Conservation (phyloP, 352 stramenopile species). For the Stramenopiles sp. region DNA sequence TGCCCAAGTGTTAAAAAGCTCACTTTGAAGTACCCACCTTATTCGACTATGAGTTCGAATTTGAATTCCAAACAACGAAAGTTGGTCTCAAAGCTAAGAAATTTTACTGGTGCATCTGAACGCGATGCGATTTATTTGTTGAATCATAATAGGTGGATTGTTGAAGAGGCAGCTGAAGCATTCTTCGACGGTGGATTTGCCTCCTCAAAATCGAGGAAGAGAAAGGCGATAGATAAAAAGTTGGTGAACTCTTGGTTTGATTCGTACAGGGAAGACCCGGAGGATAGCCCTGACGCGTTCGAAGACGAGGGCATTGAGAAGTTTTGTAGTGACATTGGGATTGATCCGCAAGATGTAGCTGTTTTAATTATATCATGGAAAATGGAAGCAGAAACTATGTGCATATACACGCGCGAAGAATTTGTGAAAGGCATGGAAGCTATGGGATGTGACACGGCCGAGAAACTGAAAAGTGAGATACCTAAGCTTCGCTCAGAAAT, state of each 20-base stretch:
- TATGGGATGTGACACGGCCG: conserved; percentile 42
- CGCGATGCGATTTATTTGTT: conserved; percentile 8
- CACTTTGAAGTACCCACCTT: too few species aligned
- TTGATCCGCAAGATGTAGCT: conserved; percentile 47
- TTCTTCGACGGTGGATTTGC: conserved; percentile 21
- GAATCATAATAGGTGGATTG: conserved; percentile 16
- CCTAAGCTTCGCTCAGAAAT: conserved; percentile 37
- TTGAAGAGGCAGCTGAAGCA: conserved; percentile 12
- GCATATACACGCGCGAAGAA: conserved; percentile 52
- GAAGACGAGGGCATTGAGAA: conserved; percentile 48
- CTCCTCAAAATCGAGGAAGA: too few species aligned
- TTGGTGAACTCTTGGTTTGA: conserved; percentile 38
- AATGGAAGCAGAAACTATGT: conserved; percentile 59
- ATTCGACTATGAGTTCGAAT: too few species aligned
- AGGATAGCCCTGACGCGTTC: conserved; percentile 41
- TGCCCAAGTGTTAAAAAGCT: too few species aligned
- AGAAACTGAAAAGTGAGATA: conserved; percentile 39
- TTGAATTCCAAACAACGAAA: conserved; percentile 17
- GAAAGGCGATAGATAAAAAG: conserved; percentile 15
- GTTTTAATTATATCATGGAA: conserved; percentile 61
- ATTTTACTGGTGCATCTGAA: conserved; percentile 17
- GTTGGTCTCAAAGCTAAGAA: conserved; percentile 11
- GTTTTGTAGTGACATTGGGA: conserved; percentile 48
- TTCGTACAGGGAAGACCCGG: too few species aligned
- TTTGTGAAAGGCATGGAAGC: conserved; percentile 50